Base-by-base conservation (phyloP, 2,329 filamentous ascomycete genomes). In the Arthroderma sp. region DNA sequence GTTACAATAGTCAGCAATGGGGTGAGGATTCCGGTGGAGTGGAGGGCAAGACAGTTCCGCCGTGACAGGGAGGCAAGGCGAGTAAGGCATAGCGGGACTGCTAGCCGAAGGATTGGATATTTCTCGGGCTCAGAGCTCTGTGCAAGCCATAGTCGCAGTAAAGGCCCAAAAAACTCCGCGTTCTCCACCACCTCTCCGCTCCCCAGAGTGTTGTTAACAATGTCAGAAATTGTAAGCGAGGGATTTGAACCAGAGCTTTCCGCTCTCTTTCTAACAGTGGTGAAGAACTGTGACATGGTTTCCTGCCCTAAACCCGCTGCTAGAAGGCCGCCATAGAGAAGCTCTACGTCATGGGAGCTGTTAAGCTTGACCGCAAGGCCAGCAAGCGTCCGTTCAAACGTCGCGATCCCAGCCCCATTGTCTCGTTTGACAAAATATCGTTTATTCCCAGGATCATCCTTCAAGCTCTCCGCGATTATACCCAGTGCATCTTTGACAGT, bases 351-450 rank as follows among this genome's bases (percentile, higher is more conserved):
- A 47, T 67, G 60, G 9, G 56, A 56, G 21, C 60, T 57, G 44
- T 64, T 62, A 79, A 62, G 80, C 80, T 56, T 85, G 78, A 56
- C 83, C 73, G 35, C 86, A 81, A 69, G 84, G 83, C 68, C 82
- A 83, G 61, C 80, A 81, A 73, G 79, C 4, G 81, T 81, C 66
- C 87, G 81, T 66, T 93, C 85, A 56, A 96, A 70, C 6, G 83
- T 81, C 62, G 83, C 79, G 85, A 89, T 95, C 2, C 91, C 90
- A 58, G 85, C 87, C 21, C 82, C 84, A 59, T 87, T 81, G 31
- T 94, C 82, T 63, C 83, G 79, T 63, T 83, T 84, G 59, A 83
- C 81, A 69, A 97, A 97, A 74, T 91, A 96, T 64, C 87, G 82
- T 66, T 85, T 81, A 72, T 97, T 98, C 19, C 91, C 91, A 51